Evolutionary conservation across 2,329 filamentous ascomycete genomes (phyloP).

Genomic region (Didymella sp.): DNA sequence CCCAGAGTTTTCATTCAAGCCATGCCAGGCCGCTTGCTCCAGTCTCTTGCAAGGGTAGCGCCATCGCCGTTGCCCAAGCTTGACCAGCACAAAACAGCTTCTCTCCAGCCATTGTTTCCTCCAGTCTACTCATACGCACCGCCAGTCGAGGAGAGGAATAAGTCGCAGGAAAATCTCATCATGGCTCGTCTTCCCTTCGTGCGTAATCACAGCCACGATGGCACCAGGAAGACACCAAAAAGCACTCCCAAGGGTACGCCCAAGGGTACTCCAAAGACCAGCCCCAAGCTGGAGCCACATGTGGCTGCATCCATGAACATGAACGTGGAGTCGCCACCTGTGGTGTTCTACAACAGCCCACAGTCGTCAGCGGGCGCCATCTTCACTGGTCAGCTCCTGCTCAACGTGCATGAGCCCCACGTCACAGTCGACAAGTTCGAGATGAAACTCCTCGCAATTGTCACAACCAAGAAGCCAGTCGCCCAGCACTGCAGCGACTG

Average conservation of each 20-base stretch:
- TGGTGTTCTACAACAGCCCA: conserved; percentile 80
- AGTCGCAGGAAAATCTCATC: conserved; percentile 46
- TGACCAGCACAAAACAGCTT: conserved; percentile 32
- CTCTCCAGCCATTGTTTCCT: conserved; percentile 37
- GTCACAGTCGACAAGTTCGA: conserved; percentile 73
- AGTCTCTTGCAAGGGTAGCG: conserved; percentile 42
- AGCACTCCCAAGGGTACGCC: conserved; percentile 36
- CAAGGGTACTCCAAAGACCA: conserved; percentile 43
- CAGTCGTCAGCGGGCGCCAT: conserved; percentile 81
- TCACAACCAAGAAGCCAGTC: conserved; percentile 82
- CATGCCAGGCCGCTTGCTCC: conserved; percentile 49
- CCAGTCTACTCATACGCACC: conserved; percentile 47
- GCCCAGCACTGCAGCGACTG: conserved; percentile 80
- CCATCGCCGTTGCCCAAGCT: conserved; percentile 43
- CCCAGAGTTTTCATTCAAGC: conserved; percentile 38
- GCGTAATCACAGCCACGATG: conserved; percentile 43
- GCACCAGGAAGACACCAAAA: conserved; percentile 12
- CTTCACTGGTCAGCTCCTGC: conserved; percentile 80
- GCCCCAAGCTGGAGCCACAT: conserved; percentile 45
- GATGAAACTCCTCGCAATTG: conserved; percentile 73
- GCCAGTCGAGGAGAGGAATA: conserved; percentile 37
- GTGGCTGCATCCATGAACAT: conserved; percentile 63
- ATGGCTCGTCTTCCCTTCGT: conserved; percentile 49
- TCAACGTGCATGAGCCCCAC: conserved; percentile 72
- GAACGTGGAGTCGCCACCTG: conserved; percentile 82